Conservation (phyloP, 1,284 basidiomycete species). For the Pyrrhoderma noxium region DNA sequence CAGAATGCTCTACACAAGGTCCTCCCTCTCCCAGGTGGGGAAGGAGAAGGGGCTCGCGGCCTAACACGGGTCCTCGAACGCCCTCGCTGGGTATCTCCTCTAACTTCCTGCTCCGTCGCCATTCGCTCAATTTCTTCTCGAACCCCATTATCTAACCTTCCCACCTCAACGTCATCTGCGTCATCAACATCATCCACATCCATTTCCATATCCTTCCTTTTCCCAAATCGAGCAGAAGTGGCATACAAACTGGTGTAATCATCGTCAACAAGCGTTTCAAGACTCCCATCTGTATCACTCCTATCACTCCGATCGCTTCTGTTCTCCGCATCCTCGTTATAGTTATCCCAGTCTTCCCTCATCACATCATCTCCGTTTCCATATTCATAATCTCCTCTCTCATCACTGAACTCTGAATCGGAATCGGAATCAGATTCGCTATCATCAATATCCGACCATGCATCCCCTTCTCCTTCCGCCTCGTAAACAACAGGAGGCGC, state of each 20-base stretch:
- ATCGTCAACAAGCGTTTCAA: constrained; percentile 12
- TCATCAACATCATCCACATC: not conserved
- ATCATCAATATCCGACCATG: not conserved
- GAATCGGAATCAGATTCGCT: constrained; percentile 2
- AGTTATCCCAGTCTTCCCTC: no score
- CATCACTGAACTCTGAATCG: constrained; percentile 11
- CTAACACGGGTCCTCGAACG: constrained; percentile 12
- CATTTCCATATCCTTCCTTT: constrained; percentile 3
- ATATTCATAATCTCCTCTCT: constrained; percentile 28
- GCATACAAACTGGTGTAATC: not conserved
- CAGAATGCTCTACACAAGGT: no score
- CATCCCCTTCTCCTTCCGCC: constrained; percentile 24
- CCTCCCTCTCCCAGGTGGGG: no score
- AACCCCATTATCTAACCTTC: not conserved
- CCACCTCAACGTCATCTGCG: not conserved
- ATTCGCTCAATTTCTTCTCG: no score
- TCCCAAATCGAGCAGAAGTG: not conserved
- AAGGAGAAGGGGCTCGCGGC: not conserved
- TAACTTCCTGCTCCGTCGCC: constrained; percentile 1
- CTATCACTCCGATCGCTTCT: no score
- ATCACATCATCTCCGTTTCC: constrained; percentile 17
- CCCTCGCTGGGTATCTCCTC: constrained; percentile 11
- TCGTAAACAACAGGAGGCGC: constrained; percentile 28
- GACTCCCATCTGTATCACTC: constrained; percentile 5
- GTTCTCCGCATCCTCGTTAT: no score